These are phyloP conservation scores for Solanum aculeatissimum DNA, from an alignment of 305 asterid genomes.

Conservation along the genomic window DNA sequence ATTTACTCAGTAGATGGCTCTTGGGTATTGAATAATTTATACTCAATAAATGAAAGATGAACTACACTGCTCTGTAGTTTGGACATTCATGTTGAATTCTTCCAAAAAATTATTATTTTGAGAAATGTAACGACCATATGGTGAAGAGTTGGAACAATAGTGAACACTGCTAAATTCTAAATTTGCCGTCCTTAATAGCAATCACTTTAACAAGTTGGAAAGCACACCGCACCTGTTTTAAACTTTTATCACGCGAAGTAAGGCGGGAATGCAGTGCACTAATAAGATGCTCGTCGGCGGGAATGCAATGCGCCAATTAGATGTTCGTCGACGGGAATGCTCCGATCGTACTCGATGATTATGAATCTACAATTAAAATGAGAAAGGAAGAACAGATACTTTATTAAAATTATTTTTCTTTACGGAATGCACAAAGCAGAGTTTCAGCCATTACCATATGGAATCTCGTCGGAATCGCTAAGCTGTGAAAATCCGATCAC, in stretches of 20 bases:
- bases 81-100: too few relatives aligned
- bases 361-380: neutral
- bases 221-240: neutral
- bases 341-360: neutral
- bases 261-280: neutral
- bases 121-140: too few relatives aligned
- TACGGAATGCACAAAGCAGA: neutral
- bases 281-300: neutral
- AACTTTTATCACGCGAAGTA: neutral
- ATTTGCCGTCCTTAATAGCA: neutral
- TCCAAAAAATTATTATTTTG: neutral
- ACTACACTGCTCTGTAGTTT: too few relatives aligned
- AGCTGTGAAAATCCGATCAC: neutral
- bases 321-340: neutral
- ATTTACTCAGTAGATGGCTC: neutral
- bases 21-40: neutral
- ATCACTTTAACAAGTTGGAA: neutral
- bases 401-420: neutral
- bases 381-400: neutral
- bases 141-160: neutral
- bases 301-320: neutral
- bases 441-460: neutral
- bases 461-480: neutral
- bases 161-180: neutral
- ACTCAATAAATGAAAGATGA: neutral